Conservation (phyloP, 1,284 basidiomycete species). For the Leccinum insigne region DNA sequence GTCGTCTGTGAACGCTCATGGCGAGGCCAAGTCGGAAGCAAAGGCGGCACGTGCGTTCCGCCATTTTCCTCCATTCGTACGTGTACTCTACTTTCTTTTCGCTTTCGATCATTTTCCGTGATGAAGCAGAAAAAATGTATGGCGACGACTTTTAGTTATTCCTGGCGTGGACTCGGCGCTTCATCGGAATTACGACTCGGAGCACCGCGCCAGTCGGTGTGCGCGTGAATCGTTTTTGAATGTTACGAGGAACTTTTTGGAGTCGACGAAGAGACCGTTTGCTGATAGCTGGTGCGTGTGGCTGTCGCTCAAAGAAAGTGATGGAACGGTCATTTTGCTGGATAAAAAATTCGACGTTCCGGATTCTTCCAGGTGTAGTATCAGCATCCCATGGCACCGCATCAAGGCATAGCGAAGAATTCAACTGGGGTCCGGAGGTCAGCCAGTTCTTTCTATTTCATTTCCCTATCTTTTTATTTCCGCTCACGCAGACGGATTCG, state of each 20-base stretch:
- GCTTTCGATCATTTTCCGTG: background rate
- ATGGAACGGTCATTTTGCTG: constrained; percentile 75
- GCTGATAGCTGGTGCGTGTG: constrained; percentile 52
- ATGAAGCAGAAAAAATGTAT: constrained; percentile 1
- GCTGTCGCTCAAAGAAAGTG: constrained; percentile 67
- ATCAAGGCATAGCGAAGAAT: background rate
- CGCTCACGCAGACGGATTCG: constrained; percentile 2
- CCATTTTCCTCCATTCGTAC: constrained; percentile 84
- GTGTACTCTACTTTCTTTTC: constrained; percentile 31
- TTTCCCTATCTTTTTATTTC: background rate
- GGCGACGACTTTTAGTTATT: constrained; percentile 51
- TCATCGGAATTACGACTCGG: constrained; percentile 52
- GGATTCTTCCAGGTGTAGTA: constrained; percentile 50
- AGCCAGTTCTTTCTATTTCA: background rate
- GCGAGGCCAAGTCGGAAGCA: constrained; percentile 26
- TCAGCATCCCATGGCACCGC: background rate
- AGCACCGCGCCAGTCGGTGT: constrained; percentile 69
- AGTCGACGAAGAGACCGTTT: constrained; percentile 27
- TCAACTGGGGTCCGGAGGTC: constrained; percentile 15
- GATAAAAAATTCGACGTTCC: constrained; percentile 72
- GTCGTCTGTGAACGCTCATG: constrained; percentile 17
- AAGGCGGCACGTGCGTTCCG: constrained; percentile 67
- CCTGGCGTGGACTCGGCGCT: constrained; percentile 39
- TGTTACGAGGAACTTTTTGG: constrained; percentile 43
- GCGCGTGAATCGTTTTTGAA: constrained; percentile 64